Evolutionary conservation across 148 eudicot genomes (phyloP), one percentile per base, ranked within the genome.

Genomic region (Fagopyrum esculentum): DNA sequence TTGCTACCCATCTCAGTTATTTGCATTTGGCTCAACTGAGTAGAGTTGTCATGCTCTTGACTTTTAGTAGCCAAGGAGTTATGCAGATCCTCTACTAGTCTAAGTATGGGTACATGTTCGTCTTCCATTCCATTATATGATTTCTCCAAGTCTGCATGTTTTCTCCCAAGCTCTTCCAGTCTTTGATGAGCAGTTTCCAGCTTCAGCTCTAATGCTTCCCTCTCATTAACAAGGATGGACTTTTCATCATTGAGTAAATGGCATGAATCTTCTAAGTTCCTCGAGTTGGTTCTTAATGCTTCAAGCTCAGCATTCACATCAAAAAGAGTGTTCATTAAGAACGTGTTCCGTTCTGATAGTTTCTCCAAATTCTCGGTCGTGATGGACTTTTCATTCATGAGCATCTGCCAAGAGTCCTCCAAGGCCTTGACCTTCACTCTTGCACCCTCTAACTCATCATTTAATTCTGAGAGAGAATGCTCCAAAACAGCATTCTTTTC

Each of bases 401-500:
- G 96, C 74, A 81, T 72, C 49, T 81, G 80, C 64, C 81, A 84
- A 13, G 93, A 90, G 72, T 85, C 84, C 81, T 94, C 97, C 78
- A 94, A 75, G n/a, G 81, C 82, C 76, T 77, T 85, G 72, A 94
- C 84, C 80, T 87, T 91, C 72, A 80, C 87, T 77, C 93, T 80
- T 44, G 89, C 88, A n/a, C 77, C 86, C 76, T 89, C 93, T 73
- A 94, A 79, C 82, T 91, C 97, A 69, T 77, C 86, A 68, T 84
- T 77, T 80, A 89, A 79, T 78, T 84, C 87, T 7, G 91, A 87
- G 29, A 94, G 82, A 12, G 97, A 88, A 59, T 85, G 87, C 84
- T 94, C 97, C 74, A 94, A 83, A 73, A 82, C 79, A 71, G 84
- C 86, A 51, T 89, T 94, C 85, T 89, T 91, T 81, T 86, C 84